A percentile compares a stretch with the other conserved stretches of the same genome.
phyloP scores from a whole-genome alignment of 2,329 filamentous ascomycete genomes.

The Fusarium clavum region DNA sequence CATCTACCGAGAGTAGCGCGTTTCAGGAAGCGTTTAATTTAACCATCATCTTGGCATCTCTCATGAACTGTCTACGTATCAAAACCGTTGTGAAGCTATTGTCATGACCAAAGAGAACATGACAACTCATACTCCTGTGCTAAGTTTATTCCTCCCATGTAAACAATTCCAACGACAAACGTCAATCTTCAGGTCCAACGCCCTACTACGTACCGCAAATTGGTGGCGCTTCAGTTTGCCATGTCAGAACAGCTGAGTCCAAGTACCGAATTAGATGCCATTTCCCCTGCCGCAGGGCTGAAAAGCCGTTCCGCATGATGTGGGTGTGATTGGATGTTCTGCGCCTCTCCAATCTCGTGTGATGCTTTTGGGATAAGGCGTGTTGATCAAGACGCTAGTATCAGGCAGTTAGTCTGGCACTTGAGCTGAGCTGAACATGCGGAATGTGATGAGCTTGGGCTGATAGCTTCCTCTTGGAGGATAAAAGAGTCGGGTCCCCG shows the following conservation, averaged over 20 bases:
- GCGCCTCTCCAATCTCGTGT: conserved; percentile 18
- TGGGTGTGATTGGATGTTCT: background rate
- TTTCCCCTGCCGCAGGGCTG: conserved; percentile 40
- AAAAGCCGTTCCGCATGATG: conserved; percentile 18
- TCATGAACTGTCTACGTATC: accelerated
- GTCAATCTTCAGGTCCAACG: background rate
- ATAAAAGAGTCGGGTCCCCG: conserved; percentile 9
- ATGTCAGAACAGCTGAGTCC: background rate
- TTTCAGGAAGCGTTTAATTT: conserved; percentile 16
- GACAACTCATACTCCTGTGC: background rate
- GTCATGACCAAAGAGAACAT: background rate
- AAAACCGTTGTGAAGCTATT: background rate
- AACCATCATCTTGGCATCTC: background rate
- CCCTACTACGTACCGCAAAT: conserved; percentile 32
- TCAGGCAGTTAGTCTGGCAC: too few relatives aligned
- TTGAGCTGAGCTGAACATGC: background rate
- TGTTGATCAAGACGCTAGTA: conserved; percentile 22
- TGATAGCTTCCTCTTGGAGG: background rate
- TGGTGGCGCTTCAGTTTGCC: conserved; percentile 41
- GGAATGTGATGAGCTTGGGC: background rate
- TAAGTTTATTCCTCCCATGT: too few relatives aligned
- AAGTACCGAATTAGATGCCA: conserved; percentile 36
- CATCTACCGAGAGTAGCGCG: conserved; percentile 1
- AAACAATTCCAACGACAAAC: too few relatives aligned
- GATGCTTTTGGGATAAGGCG: background rate